phyloP scores from a whole-genome alignment of 352 stramenopile genomes.

The Paralagenidium karlingii region DNA sequence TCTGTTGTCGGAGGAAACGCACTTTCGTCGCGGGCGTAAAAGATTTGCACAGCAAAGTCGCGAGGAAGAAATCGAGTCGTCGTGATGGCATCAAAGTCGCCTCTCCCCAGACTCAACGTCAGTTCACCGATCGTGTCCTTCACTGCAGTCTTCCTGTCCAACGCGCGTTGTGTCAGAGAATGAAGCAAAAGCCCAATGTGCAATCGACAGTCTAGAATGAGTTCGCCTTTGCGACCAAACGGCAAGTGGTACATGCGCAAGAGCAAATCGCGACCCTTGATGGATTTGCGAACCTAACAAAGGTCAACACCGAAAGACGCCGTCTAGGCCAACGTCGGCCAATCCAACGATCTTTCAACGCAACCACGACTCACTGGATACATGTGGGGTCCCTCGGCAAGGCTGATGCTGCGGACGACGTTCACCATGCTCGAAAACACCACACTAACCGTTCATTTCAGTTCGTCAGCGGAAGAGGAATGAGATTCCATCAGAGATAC shows the following conservation, averaged over 20 bases:
- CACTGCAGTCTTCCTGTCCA: constrained; percentile 18
- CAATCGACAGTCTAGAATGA: constrained; percentile 67
- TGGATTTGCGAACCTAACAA: no score
- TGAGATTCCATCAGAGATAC: not conserved
- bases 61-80: constrained; percentile 48
- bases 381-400: constrained; percentile 33
- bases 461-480: not conserved
- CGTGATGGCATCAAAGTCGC: constrained; percentile 77
- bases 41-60: constrained; percentile 44
- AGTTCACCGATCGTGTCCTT: constrained; percentile 21
- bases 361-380: constrained; percentile 59
- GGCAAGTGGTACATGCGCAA: constrained; percentile 84
- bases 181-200: constrained; percentile 60
- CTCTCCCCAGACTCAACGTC: constrained; percentile 41
- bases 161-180: no score
- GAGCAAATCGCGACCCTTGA: constrained; percentile 49
- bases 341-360: constrained; percentile 39
- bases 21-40: constrained; percentile 29
- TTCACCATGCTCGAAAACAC: constrained; percentile 81
- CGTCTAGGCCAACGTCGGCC: no score
- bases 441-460: constrained; percentile 13
- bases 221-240: constrained; percentile 66
- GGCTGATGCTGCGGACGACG: constrained; percentile 49
- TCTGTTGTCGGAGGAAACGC: no score
- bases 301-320: no score